phyloP scores from a whole-genome alignment of 768 basidiomycete species.

The Lyophyllum shimeji region DNA sequence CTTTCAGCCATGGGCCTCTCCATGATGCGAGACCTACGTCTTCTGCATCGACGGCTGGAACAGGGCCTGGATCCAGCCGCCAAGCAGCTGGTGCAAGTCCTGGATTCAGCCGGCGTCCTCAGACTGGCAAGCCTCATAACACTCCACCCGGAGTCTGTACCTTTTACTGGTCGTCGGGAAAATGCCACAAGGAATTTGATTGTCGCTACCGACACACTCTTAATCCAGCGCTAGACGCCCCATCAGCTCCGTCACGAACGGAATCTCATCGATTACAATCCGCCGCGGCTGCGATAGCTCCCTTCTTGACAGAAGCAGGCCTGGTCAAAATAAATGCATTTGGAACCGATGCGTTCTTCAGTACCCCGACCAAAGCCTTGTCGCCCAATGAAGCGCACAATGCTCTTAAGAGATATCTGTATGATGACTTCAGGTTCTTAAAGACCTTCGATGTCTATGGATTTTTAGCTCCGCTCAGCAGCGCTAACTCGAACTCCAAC shows the following conservation, averaged over 20 bases:
- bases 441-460: slow-evolving; percentile 42
- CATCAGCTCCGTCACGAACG: not conserved
- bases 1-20: slow-evolving; percentile 25
- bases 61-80: slow-evolving; percentile 5
- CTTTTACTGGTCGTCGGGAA: slow-evolving; percentile 47
- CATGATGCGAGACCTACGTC: slow-evolving; percentile 7
- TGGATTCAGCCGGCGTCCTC: slow-evolving; percentile 9
- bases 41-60: slow-evolving; percentile 3
- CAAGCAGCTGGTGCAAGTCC: slow-evolving; percentile 6
- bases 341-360: slow-evolving; percentile 44
- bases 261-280: slow-evolving; percentile 5
- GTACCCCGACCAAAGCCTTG: slow-evolving; percentile 27
- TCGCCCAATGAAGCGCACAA: slow-evolving; percentile 50
- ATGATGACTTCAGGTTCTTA: slow-evolving; percentile 42
- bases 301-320: slow-evolving; percentile 46
- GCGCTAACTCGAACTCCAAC: slow-evolving; percentile 34
- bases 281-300: slow-evolving; percentile 29
- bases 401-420: slow-evolving; percentile 40
- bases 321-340: slow-evolving; percentile 41
- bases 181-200: slow-evolving; percentile 43
- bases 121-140: slow-evolving; percentile 4
- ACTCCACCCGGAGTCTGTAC: slow-evolving; percentile 40
- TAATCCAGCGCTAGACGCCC: slow-evolving; percentile 5
- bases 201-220: slow-evolving; percentile 43
- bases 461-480: slow-evolving; percentile 39